Conservation (phyloP, 331 rosid species). For the Cucumis variabilis region DNA sequence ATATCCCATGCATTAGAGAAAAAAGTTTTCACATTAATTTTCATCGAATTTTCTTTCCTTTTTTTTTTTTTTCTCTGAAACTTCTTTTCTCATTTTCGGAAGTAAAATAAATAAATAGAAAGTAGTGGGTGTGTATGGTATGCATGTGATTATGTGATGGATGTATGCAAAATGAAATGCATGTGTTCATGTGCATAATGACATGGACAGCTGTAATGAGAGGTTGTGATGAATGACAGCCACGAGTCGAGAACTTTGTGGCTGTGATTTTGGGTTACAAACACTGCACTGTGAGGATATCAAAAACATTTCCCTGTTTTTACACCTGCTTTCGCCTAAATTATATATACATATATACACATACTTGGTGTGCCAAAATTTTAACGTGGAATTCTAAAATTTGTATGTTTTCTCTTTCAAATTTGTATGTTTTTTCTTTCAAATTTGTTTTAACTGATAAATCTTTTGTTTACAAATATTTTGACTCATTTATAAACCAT, state of each 20-base stretch:
- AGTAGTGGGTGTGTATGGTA: neutral
- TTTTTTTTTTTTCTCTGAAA: too few species aligned
- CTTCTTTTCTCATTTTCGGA: too few species aligned
- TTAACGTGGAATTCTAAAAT: neutral
- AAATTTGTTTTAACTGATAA: too few species aligned
- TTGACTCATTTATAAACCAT: too few species aligned
- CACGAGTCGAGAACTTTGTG: neutral
- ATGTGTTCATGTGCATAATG: too few species aligned
- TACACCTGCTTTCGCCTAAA: neutral
- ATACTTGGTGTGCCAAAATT: neutral
- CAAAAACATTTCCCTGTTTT: neutral
- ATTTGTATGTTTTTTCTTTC: too few species aligned
- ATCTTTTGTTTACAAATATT: too few species aligned
- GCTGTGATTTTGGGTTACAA: slow-evolving; percentile 6
- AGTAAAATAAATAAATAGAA: too few species aligned
- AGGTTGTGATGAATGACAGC: slow-evolving; percentile 14
- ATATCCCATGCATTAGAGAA: neutral
- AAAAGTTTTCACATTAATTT: neutral
- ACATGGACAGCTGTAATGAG: slow-evolving; percentile 7
- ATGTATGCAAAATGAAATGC: too few species aligned
- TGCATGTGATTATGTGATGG: neutral
- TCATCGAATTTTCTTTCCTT: neutral
- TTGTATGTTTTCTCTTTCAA: too few species aligned
- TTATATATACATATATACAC: too few species aligned
- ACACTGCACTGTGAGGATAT: slow-evolving; percentile 1